These are phyloP conservation scores for Aspergillus sp. DNA, from an alignment of 2,329 filamentous ascomycete species.

Conservation along the genomic window DNA sequence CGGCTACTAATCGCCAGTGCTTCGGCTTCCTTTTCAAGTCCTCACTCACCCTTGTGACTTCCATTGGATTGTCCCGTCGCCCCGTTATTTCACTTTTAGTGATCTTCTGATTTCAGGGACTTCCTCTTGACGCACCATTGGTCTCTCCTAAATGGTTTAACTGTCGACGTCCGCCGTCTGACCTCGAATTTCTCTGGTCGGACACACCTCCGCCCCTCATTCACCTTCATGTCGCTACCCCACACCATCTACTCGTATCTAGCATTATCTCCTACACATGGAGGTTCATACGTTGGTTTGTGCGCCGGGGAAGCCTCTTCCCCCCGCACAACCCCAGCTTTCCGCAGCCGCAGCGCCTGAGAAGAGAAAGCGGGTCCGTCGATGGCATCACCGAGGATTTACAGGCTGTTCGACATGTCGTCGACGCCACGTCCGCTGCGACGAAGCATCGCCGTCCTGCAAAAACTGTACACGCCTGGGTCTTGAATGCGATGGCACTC, in stretches of 20 bases:
- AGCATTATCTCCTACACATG: slow-evolving; percentile 25
- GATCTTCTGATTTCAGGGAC: neutral
- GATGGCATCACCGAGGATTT: slow-evolving; percentile 46
- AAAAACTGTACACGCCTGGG: slow-evolving; percentile 40
- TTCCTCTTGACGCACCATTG: neutral
- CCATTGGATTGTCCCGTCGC: neutral
- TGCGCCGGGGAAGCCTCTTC: slow-evolving; percentile 19
- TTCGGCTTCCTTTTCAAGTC: neutral
- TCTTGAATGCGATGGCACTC: slow-evolving; percentile 35
- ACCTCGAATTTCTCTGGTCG: slow-evolving; percentile 2
- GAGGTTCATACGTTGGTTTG: slow-evolving; percentile 30
- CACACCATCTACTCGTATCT: slow-evolving; percentile 8
- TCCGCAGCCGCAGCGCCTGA: slow-evolving; percentile 20
- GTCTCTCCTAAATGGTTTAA: neutral
- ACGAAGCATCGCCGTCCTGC: slow-evolving; percentile 40
- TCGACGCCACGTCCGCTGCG: slow-evolving; percentile 42
- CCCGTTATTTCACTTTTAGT: neutral
- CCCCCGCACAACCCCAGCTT: slow-evolving; percentile 16
- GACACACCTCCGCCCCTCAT: slow-evolving; percentile 1
- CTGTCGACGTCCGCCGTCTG: slow-evolving; percentile 2
- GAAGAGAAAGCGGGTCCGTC: slow-evolving; percentile 36
- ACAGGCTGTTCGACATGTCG: slow-evolving; percentile 46
- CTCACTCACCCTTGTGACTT: neutral
- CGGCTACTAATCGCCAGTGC: neutral
- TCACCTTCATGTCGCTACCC: slow-evolving; percentile 30